A percentile compares a stretch with the other conserved stretches of the same genome.
Conservation (phyloP, 2,329 filamentous ascomycete genomes). For the Claviceps digitariae region DNA sequence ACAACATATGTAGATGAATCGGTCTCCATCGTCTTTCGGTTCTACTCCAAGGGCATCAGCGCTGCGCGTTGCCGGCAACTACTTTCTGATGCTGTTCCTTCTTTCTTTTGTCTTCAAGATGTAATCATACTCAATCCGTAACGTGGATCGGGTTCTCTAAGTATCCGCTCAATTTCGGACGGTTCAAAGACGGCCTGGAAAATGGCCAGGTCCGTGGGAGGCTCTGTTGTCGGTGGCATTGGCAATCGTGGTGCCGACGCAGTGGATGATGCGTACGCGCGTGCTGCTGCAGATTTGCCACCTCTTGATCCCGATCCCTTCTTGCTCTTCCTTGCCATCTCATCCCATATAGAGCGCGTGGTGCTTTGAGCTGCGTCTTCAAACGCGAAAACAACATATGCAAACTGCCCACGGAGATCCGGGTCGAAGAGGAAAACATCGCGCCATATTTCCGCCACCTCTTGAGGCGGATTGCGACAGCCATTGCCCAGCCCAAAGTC, state of each 20-base stretch:
- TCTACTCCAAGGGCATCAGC: too few species aligned
- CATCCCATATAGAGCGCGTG: conserved; percentile 37
- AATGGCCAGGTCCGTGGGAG: conserved; percentile 34
- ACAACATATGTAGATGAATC: too few species aligned
- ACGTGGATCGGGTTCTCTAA: conserved; percentile 39
- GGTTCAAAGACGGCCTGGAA: conserved; percentile 39
- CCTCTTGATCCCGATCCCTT: conserved; percentile 19
- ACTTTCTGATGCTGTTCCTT: background rate
- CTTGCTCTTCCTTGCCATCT: conserved; percentile 38
- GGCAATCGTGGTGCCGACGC: conserved; percentile 9
- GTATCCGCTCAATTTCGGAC: conserved; percentile 34
- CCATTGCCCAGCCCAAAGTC: conserved; percentile 52
- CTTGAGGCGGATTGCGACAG: conserved; percentile 50
- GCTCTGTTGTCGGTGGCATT: conserved; percentile 6
- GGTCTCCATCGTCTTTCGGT: too few species aligned
- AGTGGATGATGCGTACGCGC: conserved; percentile 12
- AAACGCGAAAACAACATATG: conserved; percentile 50
- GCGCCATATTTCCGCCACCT: conserved; percentile 52
- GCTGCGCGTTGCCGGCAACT: background rate
- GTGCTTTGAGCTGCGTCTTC: conserved; percentile 43
- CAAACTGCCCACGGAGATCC: conserved; percentile 47
- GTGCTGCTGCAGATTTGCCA: conserved; percentile 17
- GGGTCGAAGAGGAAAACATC: conserved; percentile 50
- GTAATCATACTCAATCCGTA: conserved; percentile 41
- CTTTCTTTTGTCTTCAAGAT: conserved; percentile 14